Evolutionary conservation across 2,329 filamentous ascomycete genomes (phyloP).

Genomic region (Pseudonectria foliicola): DNA sequence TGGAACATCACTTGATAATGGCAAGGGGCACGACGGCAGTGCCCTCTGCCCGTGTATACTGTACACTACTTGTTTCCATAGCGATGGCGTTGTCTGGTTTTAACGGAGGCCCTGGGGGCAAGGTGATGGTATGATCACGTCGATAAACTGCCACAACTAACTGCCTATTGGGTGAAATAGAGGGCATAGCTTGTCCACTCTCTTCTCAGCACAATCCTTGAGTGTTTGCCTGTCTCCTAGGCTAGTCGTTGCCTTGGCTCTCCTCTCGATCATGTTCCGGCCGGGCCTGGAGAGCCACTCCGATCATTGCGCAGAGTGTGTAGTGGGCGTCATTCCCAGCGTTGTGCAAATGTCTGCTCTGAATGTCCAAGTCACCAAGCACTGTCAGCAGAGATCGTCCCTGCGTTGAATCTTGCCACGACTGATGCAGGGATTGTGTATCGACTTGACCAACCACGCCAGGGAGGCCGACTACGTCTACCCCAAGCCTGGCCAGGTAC

Average conservation of each 20-base stretch:
- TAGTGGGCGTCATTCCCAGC: conserved; percentile 81
- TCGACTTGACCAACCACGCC: conserved; percentile 61
- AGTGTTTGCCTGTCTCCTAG: conserved; percentile 7
- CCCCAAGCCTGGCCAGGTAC: conserved; percentile 60
- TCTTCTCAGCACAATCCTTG: conserved; percentile 20
- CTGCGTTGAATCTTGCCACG: conserved; percentile 47
- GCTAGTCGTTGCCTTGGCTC: not conserved
- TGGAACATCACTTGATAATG: conserved; percentile 1
- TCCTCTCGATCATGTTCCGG: conserved; percentile 14
- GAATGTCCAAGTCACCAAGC: conserved; percentile 57
- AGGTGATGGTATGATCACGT: conserved; percentile 13
- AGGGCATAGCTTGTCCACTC: conserved; percentile 13
- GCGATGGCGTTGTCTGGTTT: conserved; percentile 36
- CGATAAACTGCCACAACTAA: conserved; percentile 10
- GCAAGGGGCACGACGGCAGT: conserved; percentile 1
- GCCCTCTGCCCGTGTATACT: conserved; percentile 21
- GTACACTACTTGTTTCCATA: conserved; percentile 37
- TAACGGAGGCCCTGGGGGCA: conserved; percentile 15
- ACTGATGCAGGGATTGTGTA: conserved; percentile 63
- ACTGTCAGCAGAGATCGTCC: conserved; percentile 52
- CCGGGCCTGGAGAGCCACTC: conserved; percentile 17
- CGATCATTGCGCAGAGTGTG: conserved; percentile 67
- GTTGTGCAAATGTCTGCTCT: conserved; percentile 67
- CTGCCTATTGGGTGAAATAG: conserved; percentile 15
- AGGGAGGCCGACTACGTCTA: conserved; percentile 46